phyloP scores from a whole-genome alignment of 441 rosid genomes.

The Bruguiera hainesii region DNA sequence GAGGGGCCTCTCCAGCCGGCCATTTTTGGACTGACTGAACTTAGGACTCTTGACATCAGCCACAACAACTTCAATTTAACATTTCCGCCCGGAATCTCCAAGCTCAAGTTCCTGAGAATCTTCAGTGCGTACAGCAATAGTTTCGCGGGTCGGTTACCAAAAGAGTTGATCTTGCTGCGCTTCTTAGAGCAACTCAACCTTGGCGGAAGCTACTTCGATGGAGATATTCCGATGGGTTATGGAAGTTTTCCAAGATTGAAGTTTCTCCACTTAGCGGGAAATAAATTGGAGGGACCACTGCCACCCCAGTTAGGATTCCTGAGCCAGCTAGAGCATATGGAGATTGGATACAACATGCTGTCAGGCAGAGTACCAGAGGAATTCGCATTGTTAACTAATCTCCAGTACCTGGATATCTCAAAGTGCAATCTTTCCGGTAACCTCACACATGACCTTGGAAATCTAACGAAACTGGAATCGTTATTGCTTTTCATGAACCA shows the following conservation, averaged over 20 bases:
- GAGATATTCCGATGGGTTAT: slow-evolving; percentile 58
- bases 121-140: slow-evolving; percentile 77
- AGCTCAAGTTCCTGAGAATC: slow-evolving; percentile 53
- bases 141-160: slow-evolving; percentile 63
- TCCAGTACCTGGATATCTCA: slow-evolving; percentile 68
- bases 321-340: slow-evolving; percentile 60
- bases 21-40: slow-evolving; percentile 51
- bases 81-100: slow-evolving; percentile 73
- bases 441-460: slow-evolving; percentile 53
- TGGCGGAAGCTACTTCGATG: slow-evolving; percentile 89
- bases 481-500: slow-evolving; percentile 53
- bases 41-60: slow-evolving; percentile 67
- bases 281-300: slow-evolving; percentile 51
- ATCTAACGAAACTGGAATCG: slow-evolving; percentile 52
- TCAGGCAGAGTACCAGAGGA: slow-evolving; percentile 61
- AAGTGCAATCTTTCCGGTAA: slow-evolving; percentile 60
- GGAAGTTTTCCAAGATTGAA: slow-evolving; percentile 54
- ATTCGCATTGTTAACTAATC: slow-evolving; percentile 44
- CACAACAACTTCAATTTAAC: slow-evolving; percentile 74
- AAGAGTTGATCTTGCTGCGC: slow-evolving; percentile 46
- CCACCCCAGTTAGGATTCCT: slow-evolving; percentile 65
- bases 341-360: slow-evolving; percentile 71
- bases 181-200: slow-evolving; percentile 76
- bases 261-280: slow-evolving; percentile 67
- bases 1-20: slow-evolving; percentile 53